These are phyloP conservation scores for Pseudoperonospora humuli DNA, from an alignment of 352 stramenopile species.

Conservation along the genomic window DNA sequence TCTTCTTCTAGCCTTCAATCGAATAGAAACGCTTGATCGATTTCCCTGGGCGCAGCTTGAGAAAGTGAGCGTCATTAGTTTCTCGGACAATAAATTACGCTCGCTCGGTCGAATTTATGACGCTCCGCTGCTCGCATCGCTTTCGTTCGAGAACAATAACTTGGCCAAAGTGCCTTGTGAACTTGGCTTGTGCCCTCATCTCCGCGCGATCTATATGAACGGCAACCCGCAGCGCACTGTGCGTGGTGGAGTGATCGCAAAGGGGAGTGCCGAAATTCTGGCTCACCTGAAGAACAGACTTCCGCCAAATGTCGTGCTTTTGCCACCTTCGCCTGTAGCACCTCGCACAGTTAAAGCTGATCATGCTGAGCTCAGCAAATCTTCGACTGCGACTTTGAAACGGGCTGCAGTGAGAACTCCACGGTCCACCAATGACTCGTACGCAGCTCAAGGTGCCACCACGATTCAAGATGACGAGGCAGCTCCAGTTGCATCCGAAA, in stretches of 20 bases:
- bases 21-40: conserved; percentile 38
- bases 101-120: conserved; percentile 55
- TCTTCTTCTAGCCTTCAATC: conserved; percentile 62
- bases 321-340: conserved; percentile 13
- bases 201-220: conserved; percentile 81
- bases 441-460: conserved; percentile 9
- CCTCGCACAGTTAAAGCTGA: background rate
- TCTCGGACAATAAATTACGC: conserved; percentile 75
- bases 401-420: too few species aligned
- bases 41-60: conserved; percentile 38
- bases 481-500: conserved; percentile 16
- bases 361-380: conserved; percentile 4
- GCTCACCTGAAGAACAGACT: conserved; percentile 79
- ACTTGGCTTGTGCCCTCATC: conserved; percentile 50
- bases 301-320: conserved; percentile 29
- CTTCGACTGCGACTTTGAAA: conserved; percentile 5
- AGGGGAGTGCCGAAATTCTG: conserved; percentile 67
- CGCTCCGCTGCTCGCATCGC: conserved; percentile 45
- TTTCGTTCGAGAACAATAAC: conserved; percentile 84
- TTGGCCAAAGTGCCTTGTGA: conserved; percentile 49
- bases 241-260: conserved; percentile 57
- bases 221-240: conserved; percentile 82
- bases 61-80: conserved; percentile 53
- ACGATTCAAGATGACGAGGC: background rate
- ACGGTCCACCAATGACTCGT: conserved; percentile 1